phyloP scores from a whole-genome alignment of 2,329 filamentous ascomycete genomes.

The Alternaria brassicae region DNA sequence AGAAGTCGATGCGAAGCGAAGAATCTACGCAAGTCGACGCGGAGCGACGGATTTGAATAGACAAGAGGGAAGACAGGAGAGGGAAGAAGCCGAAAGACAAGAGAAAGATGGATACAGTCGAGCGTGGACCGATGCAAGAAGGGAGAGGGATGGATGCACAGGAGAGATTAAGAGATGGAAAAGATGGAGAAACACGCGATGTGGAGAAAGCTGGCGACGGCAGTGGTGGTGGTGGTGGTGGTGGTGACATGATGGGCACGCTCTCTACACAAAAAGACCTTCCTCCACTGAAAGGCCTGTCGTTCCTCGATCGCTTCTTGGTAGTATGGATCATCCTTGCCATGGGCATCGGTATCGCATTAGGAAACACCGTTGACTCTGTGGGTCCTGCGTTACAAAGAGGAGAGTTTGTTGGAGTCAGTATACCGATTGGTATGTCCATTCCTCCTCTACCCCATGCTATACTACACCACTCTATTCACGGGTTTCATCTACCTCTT shows the following conservation, averaged over 20 bases:
- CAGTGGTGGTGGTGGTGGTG: background rate
- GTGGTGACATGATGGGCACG: background rate
- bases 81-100: background rate
- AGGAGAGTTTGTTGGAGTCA: constrained; percentile 75
- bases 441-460: too few species aligned
- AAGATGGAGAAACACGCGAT: constrained; percentile 5
- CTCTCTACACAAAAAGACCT: constrained; percentile 4
- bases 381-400: constrained; percentile 69
- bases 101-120: constrained; percentile 21
- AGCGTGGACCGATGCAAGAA: constrained; percentile 17
- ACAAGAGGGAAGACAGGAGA: background rate
- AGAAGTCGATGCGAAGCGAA: too few species aligned
- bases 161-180: background rate
- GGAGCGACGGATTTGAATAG: too few species aligned
- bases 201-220: constrained; percentile 14
- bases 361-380: constrained; percentile 75
- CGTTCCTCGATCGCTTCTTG: constrained; percentile 55
- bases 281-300: constrained; percentile 50
- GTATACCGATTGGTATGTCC: constrained; percentile 67
- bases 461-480: too few species aligned
- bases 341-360: constrained; percentile 76
- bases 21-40: too few species aligned
- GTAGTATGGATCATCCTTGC: constrained; percentile 75
- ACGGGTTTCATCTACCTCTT: too few species aligned
- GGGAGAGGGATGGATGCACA: background rate